A percentile compares a stretch with the other conserved stretches of the same genome.
Conservation (phyloP, 306 rosid genomes). For the Inga laurina region DNA sequence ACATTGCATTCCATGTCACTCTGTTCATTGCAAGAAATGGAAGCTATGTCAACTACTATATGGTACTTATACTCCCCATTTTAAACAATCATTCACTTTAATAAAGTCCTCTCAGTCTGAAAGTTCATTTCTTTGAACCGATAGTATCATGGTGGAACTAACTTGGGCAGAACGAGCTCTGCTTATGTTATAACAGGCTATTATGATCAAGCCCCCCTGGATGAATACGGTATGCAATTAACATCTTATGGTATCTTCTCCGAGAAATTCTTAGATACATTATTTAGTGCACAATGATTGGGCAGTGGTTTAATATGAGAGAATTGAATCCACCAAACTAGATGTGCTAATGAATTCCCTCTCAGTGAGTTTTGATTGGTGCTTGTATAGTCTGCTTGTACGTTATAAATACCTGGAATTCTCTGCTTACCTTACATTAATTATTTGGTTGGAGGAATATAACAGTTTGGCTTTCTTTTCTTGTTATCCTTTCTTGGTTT, state of each 20-base stretch:
- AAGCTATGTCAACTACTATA: constrained; percentile 82
- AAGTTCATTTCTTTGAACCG: neutral
- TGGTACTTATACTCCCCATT: constrained; percentile 47
- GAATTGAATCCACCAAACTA: neutral
- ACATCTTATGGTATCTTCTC: neutral
- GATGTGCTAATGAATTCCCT: neutral
- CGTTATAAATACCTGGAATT: no score
- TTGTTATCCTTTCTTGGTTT: neutral
- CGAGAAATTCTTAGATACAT: neutral
- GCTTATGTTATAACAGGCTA: constrained; percentile 57
- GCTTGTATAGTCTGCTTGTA: neutral
- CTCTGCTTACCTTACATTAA: no score
- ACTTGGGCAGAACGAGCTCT: constrained; percentile 66
- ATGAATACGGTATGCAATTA: constrained; percentile 64
- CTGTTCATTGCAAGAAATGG: constrained; percentile 88
- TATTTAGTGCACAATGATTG: neutral
- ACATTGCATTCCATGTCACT: constrained; percentile 81
- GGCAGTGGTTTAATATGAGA: neutral
- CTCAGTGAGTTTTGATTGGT: neutral
- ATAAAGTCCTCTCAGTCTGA: neutral
- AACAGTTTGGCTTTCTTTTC: neutral
- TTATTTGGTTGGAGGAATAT: neutral
- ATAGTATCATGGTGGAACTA: constrained; percentile 86
- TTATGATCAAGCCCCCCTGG: constrained; percentile 78
- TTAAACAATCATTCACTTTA: neutral